Conservation (phyloP, 805 yeast genomes). For the Saturnispora besseyi region DNA sequence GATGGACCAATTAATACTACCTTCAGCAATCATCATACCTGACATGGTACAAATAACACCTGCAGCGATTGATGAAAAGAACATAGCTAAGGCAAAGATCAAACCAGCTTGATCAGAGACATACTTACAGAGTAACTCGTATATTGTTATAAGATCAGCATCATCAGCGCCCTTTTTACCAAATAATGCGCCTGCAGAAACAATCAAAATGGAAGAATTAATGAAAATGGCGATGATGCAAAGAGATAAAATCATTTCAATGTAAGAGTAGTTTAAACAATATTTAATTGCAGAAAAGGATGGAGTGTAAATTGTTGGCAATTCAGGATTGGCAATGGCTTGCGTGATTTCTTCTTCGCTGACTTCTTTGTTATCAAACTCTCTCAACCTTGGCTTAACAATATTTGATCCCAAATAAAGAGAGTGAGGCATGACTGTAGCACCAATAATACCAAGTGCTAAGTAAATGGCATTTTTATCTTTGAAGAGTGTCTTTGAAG, state of each 20-base stretch:
- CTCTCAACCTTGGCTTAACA: slow-evolving; percentile 76
- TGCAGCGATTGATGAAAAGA: slow-evolving; percentile 83
- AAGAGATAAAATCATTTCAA: slow-evolving; percentile 62
- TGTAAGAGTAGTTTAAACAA: slow-evolving; percentile 61
- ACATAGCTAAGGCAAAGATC: slow-evolving; percentile 72
- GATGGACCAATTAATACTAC: slow-evolving; percentile 74
- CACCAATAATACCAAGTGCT: slow-evolving; percentile 80
- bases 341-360: slow-evolving; percentile 4
- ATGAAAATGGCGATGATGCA: slow-evolving; percentile 79
- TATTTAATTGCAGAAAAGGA: slow-evolving; percentile 63
- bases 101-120: slow-evolving; percentile 76
- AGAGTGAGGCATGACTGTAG: slow-evolving; percentile 93
- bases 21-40: slow-evolving; percentile 89
- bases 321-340: slow-evolving; percentile 4
- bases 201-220: slow-evolving; percentile 73
- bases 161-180: slow-evolving; percentile 61
- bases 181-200: slow-evolving; percentile 71
- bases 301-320: slow-evolving; percentile 45
- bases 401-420: slow-evolving; percentile 77
- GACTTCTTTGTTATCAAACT: slow-evolving; percentile 47
- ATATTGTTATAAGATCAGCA: slow-evolving; percentile 78
- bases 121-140: slow-evolving; percentile 47
- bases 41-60: slow-evolving; percentile 91
- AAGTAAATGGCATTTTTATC: slow-evolving; percentile 63
- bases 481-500: slow-evolving; percentile 43